Evolutionary conservation across 1,284 basidiomycete genomes (phyloP).

Genomic region (Melanopsichium pennsylvanicum): DNA sequence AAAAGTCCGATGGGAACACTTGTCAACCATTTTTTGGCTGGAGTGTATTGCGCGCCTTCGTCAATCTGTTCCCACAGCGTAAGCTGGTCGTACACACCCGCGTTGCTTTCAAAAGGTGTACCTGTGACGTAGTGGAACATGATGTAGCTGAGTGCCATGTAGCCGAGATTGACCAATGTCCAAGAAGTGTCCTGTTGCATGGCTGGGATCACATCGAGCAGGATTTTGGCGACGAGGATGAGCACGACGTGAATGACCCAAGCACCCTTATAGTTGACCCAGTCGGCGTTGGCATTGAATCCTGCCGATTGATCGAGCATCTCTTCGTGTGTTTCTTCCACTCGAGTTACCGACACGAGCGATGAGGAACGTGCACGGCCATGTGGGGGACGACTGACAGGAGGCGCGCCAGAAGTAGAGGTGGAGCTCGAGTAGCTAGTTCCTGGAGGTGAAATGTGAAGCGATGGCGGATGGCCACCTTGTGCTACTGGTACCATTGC

Average conservation of each 20-base stretch:
- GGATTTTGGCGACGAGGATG: slow-evolving; percentile 86
- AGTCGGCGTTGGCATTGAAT: slow-evolving; percentile 89
- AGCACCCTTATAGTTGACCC: slow-evolving; percentile 97
- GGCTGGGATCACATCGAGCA: slow-evolving; percentile 91
- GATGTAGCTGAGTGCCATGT: slow-evolving; percentile 91
- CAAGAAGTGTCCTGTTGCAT: slow-evolving; percentile 94
- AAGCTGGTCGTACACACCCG: slow-evolving; percentile 94
- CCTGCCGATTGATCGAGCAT: slow-evolving; percentile 66
- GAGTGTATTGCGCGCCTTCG: slow-evolving; percentile 96
- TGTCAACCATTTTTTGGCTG: slow-evolving; percentile 96
- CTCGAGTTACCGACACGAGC: slow-evolving; percentile 67
- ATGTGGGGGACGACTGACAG: slow-evolving; percentile 28
- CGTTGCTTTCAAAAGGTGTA: slow-evolving; percentile 86
- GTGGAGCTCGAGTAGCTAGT: slow-evolving; percentile 18
- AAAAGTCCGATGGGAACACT: slow-evolving; percentile 92
- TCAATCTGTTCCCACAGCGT: slow-evolving; percentile 99
- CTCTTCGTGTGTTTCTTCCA: slow-evolving; percentile 67
- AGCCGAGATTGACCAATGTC: slow-evolving; percentile 91
- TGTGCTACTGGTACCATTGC: slow-evolving; percentile 2
- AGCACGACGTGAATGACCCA: slow-evolving; percentile 97
- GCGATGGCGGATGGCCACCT: slow-evolving; percentile 19
- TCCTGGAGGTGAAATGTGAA: slow-evolving; percentile 39
- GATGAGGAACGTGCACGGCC: slow-evolving; percentile 44
- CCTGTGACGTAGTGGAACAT: slow-evolving; percentile 99
- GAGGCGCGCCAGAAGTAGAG: slow-evolving; percentile 11